Evolutionary conservation across 192 early-diverging fungal species (phyloP).

Genomic region (Piromyces finnis): DNA sequence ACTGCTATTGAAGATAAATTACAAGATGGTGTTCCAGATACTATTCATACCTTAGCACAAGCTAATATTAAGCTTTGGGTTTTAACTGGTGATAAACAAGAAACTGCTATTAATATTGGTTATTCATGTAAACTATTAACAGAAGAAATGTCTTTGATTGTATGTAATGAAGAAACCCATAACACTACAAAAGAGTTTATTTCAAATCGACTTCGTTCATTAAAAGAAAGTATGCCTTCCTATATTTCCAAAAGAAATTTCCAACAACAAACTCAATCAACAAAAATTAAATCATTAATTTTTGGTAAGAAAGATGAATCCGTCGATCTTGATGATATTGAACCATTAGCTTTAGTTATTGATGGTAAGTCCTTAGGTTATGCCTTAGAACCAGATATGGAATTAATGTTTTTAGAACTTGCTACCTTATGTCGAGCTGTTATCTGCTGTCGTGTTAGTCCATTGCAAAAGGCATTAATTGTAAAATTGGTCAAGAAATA

Average conservation of each 20-base stretch:
- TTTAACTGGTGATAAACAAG: conserved; percentile 91
- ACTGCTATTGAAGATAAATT: conserved; percentile 98
- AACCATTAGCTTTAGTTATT: conserved; percentile 82
- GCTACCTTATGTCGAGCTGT: conserved; percentile 87
- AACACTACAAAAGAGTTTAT: conserved; percentile 86
- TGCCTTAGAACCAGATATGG: conserved; percentile 69
- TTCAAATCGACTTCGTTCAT: conserved; percentile 64
- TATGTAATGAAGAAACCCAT: conserved; percentile 80
- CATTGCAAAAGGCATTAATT: conserved; percentile 92
- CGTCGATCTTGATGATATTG: conserved; percentile 1
- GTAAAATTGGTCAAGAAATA: conserved; percentile 95
- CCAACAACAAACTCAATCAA: background rate
- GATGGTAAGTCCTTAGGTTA: conserved; percentile 84
- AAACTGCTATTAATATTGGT: conserved; percentile 98
- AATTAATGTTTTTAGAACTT: conserved; percentile 64
- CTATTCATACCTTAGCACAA: conserved; percentile 84
- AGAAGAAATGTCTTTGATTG: conserved; percentile 87
- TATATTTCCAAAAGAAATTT: background rate
- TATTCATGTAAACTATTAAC: conserved; percentile 90
- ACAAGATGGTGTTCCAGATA: conserved; percentile 96
- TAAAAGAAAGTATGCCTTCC: conserved; percentile 25
- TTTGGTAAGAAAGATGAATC: background rate
- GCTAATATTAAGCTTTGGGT: conserved; percentile 73
- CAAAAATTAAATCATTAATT: background rate
- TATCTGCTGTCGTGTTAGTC: conserved; percentile 94